Base-by-base conservation (phyloP, 176 grass and related monocot species). In the Carex parvula region DNA sequence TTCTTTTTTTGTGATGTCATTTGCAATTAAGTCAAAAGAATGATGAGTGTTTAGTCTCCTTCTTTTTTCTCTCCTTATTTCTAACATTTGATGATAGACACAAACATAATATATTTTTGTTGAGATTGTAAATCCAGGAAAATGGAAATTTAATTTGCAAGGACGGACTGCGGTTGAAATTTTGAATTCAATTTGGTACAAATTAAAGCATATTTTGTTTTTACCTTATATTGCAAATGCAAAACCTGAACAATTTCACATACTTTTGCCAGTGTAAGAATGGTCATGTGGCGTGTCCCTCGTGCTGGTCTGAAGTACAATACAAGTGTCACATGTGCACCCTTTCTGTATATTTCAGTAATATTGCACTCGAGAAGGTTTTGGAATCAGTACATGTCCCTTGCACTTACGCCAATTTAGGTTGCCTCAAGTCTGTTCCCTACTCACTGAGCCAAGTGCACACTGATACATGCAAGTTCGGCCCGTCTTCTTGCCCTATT, bases 291-390 rank as follows among this genome's bases (percentile, higher is more conserved):
- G 92, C 89, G 10, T 97, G 95, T 52, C 48, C 83, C 83, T 87
- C 86, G 32, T 97, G 95, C 87, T 92, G 95, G 84, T 88, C 87
- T 30, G 91, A 64, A 81, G 85, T 97, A 18, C 73, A 14, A 12
- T 84, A 94, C 48, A 97, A 94, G 83, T 97, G 95, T 46, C 88
- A 88, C 46, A 13, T 94, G 8, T 97, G 95, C 84, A 88, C 89
- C 60, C 21, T 89, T 15, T 84, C 85, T 0, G 79, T 83, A 32
- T 84, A 82, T 29, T 71, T 8, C 90, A 24, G 89, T 0, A 94
- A 94, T 69, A 90, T 91, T 81, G 85, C 85, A 56, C 41, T 97
- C 42, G 94, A 97, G 82, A 94, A 90, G 84, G 79, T 97, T 46
- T 74, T 97, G 1, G 92, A 97, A 75, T 91, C 90, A 50, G 88